Conservation (phyloP, 169 alveolate species). For the Perkinsus chesapeaki region DNA sequence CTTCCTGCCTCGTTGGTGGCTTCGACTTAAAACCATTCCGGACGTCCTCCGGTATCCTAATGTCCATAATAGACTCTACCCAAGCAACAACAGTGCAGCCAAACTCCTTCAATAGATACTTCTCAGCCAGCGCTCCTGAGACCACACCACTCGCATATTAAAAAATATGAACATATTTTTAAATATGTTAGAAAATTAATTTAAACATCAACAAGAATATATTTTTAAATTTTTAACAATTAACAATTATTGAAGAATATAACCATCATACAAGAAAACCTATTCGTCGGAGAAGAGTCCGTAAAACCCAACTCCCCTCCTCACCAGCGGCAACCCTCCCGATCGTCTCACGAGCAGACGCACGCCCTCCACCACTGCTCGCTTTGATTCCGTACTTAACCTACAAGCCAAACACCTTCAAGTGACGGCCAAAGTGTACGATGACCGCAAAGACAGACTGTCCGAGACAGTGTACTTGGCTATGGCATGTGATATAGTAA, state of each 20-base stretch:
- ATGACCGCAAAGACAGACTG: no score
- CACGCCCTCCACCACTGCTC: conserved; percentile 67
- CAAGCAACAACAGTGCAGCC: background rate
- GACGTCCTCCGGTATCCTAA: background rate
- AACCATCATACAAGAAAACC: background rate
- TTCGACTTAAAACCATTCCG: background rate
- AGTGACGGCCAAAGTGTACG: no score
- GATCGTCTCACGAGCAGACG: conserved; percentile 63
- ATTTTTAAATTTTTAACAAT: background rate
- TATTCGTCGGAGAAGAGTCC: conserved; percentile 2
- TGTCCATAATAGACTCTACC: background rate
- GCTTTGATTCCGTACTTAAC: conserved; percentile 44
- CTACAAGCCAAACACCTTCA: no score
- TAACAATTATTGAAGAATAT: background rate
- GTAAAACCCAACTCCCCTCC: background rate
- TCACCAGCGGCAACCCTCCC: conserved; percentile 55
- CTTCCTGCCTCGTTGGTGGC: conserved; percentile 17
- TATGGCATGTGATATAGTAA: no score
- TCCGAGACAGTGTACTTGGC: no score
- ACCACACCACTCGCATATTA: background rate
- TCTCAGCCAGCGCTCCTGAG: conserved; percentile 44
- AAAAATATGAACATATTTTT: background rate
- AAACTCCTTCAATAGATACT: conserved; percentile 10
- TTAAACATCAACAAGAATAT: background rate
- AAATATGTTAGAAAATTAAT: no score